Evolutionary conservation across 2,329 filamentous ascomycete genomes (phyloP).

Genomic region (Lachnellula suecica): DNA sequence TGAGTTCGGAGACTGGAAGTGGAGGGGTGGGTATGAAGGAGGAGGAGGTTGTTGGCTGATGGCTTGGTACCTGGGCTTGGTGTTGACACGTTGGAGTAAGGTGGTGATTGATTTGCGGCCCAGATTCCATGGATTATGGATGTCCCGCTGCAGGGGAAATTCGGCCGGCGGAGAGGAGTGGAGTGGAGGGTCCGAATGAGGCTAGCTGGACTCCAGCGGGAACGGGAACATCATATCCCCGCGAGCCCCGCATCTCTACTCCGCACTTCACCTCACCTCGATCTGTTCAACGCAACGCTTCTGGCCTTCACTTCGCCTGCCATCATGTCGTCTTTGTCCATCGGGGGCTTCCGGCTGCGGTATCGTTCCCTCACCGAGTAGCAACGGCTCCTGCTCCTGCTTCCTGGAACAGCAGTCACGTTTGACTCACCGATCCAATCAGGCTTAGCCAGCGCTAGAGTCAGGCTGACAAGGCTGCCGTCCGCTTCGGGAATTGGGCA

Average conservation of each 20-base stretch:
- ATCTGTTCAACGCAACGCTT: background rate
- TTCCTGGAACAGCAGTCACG: background rate
- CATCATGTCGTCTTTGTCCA: background rate
- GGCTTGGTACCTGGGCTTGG: conserved; percentile 2
- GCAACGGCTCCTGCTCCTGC: background rate
- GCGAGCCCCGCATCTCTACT: background rate
- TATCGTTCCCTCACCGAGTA: background rate
- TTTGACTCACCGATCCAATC: background rate
- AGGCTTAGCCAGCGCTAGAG: background rate
- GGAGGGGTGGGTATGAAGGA: background rate
- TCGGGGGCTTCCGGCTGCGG: background rate
- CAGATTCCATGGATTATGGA: no score
- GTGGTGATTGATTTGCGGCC: background rate
- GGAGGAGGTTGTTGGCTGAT: background rate
- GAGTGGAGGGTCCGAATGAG: background rate
- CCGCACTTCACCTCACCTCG: background rate
- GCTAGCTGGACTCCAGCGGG: background rate
- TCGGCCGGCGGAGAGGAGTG: background rate
- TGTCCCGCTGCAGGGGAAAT: background rate
- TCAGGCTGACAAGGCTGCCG: background rate
- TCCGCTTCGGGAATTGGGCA: background rate
- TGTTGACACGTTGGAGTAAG: conserved; percentile 20
- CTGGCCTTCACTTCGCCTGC: background rate
- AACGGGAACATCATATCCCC: background rate
- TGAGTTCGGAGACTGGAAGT: background rate